Percentiles rank a stretch among this genome's conserved stretches.
Conservation (phyloP, 2,329 filamentous ascomycete species). For the Trichophyton schoenleinii region DNA sequence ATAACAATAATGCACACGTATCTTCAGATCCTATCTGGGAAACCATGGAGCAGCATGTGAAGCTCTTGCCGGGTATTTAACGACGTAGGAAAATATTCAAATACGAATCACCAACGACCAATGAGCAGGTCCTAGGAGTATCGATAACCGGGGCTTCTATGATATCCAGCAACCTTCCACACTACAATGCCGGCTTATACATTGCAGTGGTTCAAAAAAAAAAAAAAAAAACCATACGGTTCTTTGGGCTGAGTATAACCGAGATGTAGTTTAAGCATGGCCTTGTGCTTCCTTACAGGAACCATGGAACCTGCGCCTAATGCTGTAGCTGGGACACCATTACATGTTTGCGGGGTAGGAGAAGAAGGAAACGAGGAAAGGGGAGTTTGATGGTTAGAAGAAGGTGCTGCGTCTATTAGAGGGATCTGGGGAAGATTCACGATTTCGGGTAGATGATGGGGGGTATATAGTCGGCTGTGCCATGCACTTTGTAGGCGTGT, state of each 20-base stretch:
- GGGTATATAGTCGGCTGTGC: not conserved
- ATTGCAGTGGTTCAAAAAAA: too few species aligned
- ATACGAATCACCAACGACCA: too few species aligned
- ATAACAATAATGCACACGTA: too few species aligned
- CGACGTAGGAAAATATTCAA: too few species aligned
- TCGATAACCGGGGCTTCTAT: slow-evolving; percentile 7
- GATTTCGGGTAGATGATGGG: too few species aligned
- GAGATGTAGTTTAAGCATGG: not conserved
- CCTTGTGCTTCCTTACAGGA: not conserved
- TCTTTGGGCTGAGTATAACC: too few species aligned
- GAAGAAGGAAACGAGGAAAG: slow-evolving; percentile 14
- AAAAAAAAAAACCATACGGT: too few species aligned
- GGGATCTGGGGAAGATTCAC: slow-evolving; percentile 8
- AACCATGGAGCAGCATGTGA: too few species aligned
- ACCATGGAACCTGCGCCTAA: not conserved
- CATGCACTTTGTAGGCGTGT: not conserved
- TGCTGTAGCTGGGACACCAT: slow-evolving; percentile 16
- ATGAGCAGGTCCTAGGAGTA: too few species aligned
- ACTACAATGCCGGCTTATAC: too few species aligned
- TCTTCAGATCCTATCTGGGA: too few species aligned
- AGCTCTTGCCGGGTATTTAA: too few species aligned
- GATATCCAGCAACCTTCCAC: slow-evolving; percentile 12
- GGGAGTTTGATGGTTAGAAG: slow-evolving; percentile 9
- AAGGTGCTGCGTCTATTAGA: slow-evolving; percentile 9
- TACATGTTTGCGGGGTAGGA: slow-evolving; percentile 13